Evolutionary conservation across 2,329 filamentous ascomycete genomes (phyloP), one percentile per base, ranked within the genome.

Genomic region (Aspergillus texensis): DNA sequence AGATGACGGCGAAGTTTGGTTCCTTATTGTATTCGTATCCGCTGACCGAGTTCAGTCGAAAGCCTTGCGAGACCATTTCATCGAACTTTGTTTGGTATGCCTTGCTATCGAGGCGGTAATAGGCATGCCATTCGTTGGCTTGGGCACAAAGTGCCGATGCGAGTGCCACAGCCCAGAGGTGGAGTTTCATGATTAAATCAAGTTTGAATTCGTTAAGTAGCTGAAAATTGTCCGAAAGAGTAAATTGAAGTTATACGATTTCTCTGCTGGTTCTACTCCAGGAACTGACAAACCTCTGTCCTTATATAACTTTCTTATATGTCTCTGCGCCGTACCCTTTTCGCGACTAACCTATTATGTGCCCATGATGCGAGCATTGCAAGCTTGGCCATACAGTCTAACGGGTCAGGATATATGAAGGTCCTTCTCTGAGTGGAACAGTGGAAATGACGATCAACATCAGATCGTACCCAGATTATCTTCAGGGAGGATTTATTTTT

Each of bases 41-140:
- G 26, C 62, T 64, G 26, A 66, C 60, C 3, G 62, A 62, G 34
- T 64, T 66, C 12, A 65, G 26, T 5, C 54, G 53, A 30, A 50
- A 66, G 1, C 65, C 65, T 24, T 62, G 62, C 12, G 26, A 39
- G 6, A 66, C 60, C 19, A 64, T 60, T 11, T 61, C 41, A 19
- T 65, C 58, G 36, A 62, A 60, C 19, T 60, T 65, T 6, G 60
- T 39, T n/a, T 66, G 65, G 41, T 66, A 65, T 41, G 63, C 65
- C 5, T 58, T 50, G 28, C 59, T 48, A 1, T 60, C 61, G 30
- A 65, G 59, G n/a, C 62, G 62, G 57, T 64, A 64, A 41, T 66
- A 64, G 6, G 62, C 64, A 39, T 62, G 65, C 60, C 62, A 65
- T 45, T 62, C 60, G 36, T 60, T 60, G 34, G 60, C 65, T n/a